These are phyloP conservation scores for Mallotus japonicus DNA, from an alignment of 441 rosid species.

Conservation along the genomic window DNA sequence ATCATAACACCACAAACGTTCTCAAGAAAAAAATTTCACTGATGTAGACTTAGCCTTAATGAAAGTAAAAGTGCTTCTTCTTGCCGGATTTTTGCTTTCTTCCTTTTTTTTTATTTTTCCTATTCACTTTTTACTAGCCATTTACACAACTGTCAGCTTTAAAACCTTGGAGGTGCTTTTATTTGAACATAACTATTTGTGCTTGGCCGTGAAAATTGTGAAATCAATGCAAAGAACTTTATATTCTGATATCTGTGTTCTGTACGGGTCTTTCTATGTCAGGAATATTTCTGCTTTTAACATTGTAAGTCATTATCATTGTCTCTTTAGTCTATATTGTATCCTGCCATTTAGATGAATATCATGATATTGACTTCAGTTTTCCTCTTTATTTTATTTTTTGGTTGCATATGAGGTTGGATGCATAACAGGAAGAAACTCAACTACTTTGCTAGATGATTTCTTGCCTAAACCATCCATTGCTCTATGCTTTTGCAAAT, in stretches of 20 bases:
- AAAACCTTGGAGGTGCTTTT: neutral
- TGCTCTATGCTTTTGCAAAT: neutral
- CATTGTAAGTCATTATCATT: slow-evolving; percentile 4
- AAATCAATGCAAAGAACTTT: neutral
- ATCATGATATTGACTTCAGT: neutral
- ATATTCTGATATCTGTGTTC: neutral
- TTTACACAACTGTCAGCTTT: neutral
- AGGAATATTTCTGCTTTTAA: slow-evolving; percentile 15
- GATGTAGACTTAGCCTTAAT: slow-evolving; percentile 12
- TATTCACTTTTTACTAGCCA: neutral
- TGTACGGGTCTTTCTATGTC: neutral
- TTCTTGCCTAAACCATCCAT: neutral
- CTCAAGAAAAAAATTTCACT: neutral
- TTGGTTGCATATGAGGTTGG: neutral
- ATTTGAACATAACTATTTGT: neutral
- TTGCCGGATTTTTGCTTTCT: slow-evolving; percentile 12
- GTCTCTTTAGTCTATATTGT: neutral
- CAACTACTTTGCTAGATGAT: neutral
- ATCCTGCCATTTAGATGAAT: neutral
- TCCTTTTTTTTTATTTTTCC: neutral
- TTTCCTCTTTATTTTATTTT: neutral
- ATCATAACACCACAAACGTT: neutral
- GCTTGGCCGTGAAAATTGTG: no score
- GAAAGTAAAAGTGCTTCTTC: slow-evolving; percentile 15
- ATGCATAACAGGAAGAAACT: neutral